A percentile compares a stretch with the other conserved stretches of the same genome.
These are phyloP conservation scores for Luffa aegyptiaca DNA, from an alignment of 306 rosid species.

Conservation along the genomic window DNA sequence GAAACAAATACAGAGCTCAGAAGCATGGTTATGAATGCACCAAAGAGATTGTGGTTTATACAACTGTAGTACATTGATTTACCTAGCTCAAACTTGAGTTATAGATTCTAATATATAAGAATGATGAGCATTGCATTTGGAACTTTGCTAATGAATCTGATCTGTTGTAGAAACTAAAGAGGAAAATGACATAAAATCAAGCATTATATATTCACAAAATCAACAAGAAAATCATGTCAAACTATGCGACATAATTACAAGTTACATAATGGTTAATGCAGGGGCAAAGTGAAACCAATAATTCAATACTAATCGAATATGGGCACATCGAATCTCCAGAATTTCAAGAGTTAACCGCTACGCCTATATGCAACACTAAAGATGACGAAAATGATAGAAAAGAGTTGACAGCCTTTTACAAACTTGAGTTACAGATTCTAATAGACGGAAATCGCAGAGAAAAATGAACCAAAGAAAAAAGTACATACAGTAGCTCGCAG, in stretches of 20 bases:
- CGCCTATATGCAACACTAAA: background rate
- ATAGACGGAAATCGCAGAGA: too few species aligned
- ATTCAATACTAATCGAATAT: constrained; percentile 5
- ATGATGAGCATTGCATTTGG: background rate
- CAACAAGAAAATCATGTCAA: constrained; percentile 4
- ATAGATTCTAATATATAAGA: too few species aligned
- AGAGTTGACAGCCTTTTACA: constrained; percentile 44
- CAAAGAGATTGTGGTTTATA: too few species aligned
- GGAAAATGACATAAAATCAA: background rate
- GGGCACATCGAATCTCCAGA: background rate
- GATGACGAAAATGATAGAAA: background rate
- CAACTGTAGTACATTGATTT: too few species aligned
- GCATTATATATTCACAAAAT: constrained; percentile 13
- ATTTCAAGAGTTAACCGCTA: background rate
- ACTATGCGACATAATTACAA: constrained; percentile 13
- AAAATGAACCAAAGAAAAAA: too few species aligned
- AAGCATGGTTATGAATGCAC: too few species aligned
- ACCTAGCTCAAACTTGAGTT: too few species aligned
- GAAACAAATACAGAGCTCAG: too few species aligned
- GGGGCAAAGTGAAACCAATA: constrained; percentile 10
- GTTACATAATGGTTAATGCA: constrained; percentile 8
- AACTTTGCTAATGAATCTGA: background rate
- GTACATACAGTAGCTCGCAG: too few species aligned
- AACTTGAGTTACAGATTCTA: too few species aligned
- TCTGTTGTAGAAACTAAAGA: background rate